phyloP scores from a whole-genome alignment of 768 basidiomycete genomes.

The Galerina marginata region DNA sequence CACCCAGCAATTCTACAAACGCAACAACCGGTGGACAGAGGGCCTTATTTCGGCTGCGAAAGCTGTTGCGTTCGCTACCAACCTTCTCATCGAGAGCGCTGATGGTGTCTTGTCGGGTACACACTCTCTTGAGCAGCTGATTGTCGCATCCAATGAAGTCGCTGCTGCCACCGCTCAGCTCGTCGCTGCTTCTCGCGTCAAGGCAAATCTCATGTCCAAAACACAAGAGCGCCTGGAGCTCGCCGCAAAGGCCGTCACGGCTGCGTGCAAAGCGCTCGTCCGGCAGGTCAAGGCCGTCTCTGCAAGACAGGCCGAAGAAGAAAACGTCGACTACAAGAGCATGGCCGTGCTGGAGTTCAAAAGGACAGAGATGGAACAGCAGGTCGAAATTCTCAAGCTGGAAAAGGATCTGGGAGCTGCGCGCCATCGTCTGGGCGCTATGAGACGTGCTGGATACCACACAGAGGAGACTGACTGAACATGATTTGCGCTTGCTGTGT shows the following conservation, averaged over 20 bases:
- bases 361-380: constrained; percentile 97
- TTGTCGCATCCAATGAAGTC: constrained; percentile 99
- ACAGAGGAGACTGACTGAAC: constrained; percentile 78
- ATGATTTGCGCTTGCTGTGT: constrained; percentile 16
- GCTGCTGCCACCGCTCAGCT: constrained; percentile 97
- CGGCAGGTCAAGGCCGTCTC: constrained; percentile 95
- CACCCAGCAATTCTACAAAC: constrained; percentile 97
- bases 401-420: constrained; percentile 95
- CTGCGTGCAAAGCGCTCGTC: constrained; percentile 96
- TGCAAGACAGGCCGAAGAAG: constrained; percentile 77
- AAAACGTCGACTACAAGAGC: constrained; percentile 86
- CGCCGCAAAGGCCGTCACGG: constrained; percentile 96
- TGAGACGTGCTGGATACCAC: constrained; percentile 90
- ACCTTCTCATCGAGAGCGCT: constrained; percentile 93
- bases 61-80: constrained; percentile 96
- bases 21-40: constrained; percentile 99
- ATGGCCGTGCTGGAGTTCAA: constrained; percentile 98
- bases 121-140: constrained; percentile 97
- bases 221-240: constrained; percentile 96
- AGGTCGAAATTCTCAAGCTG: constrained; percentile 95
- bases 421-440: constrained; percentile 78
- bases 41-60: constrained; percentile 98
- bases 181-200: constrained; percentile 97
- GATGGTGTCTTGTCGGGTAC: constrained; percentile 97
- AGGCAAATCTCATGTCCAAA: constrained; percentile 98